phyloP scores from a whole-genome alignment of 2,329 filamentous ascomycete genomes.

The Arthrinium puccinioides region DNA sequence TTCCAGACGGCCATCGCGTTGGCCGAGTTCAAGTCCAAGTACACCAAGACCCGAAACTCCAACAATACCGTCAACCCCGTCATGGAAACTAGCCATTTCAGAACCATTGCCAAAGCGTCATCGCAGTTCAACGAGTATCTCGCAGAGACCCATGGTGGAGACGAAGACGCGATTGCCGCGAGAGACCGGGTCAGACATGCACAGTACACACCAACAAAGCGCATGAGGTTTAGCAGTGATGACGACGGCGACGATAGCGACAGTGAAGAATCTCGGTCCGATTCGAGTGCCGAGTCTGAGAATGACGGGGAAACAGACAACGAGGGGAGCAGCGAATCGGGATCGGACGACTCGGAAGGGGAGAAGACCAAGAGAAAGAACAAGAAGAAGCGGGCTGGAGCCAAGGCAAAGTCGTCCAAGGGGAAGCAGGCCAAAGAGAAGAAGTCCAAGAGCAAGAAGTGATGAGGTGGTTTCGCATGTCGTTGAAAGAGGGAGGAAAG shows the following conservation, averaged over 20 bases:
- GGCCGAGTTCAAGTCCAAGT: slow-evolving; percentile 1
- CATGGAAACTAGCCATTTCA: slow-evolving; percentile 3
- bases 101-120: slow-evolving; percentile 3
- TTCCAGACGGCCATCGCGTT: slow-evolving; percentile 6
- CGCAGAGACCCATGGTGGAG: slow-evolving; percentile 1
- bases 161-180: slow-evolving; percentile 7
- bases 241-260: too few species aligned
- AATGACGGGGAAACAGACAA: too few species aligned
- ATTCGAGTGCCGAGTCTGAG: background rate
- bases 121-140: slow-evolving; percentile 4
- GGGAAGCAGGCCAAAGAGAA: background rate
- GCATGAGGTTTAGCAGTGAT: background rate
- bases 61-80: background rate
- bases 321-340: background rate
- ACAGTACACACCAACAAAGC: too few species aligned
- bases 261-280: too few species aligned
- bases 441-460: too few species aligned
- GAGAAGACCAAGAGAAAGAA: slow-evolving; percentile 1
- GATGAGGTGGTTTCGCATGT: too few species aligned
- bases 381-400: background rate
- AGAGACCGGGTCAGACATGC: slow-evolving; percentile 1
- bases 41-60: background rate
- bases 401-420: background rate
- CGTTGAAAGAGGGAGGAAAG: too few species aligned
- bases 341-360: slow-evolving; percentile 13